Conservation (phyloP, 192 early-diverging fungal genomes). For the Backusella luteola region DNA sequence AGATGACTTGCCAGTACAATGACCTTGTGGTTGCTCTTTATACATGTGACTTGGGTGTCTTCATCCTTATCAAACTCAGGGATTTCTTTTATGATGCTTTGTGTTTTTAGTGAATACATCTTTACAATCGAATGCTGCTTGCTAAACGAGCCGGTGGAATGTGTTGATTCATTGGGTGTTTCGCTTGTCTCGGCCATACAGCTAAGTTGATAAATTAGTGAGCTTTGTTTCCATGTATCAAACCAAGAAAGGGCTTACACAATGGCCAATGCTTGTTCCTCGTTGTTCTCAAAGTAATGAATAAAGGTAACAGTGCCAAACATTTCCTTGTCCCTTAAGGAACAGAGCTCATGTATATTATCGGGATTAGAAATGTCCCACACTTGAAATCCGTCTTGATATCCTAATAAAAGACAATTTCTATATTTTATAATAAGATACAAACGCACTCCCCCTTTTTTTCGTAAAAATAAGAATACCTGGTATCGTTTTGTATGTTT, state of each 20-base stretch:
- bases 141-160: background rate
- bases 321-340: constrained; percentile 48
- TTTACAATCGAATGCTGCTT: constrained; percentile 18
- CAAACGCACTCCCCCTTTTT: background rate
- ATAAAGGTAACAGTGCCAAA: constrained; percentile 48
- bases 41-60: constrained; percentile 35
- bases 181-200: background rate
- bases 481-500: constrained; percentile 1
- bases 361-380: constrained; percentile 70
- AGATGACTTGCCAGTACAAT: constrained; percentile 56
- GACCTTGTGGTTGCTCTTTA: constrained; percentile 55
- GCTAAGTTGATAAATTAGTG: background rate
- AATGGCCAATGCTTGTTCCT: constrained; percentile 27
- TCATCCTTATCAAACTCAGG: constrained; percentile 44
- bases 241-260: constrained; percentile 14
- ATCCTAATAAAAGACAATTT: constrained; percentile 61
- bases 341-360: constrained; percentile 63
- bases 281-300: constrained; percentile 37
- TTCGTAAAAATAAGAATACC: background rate
- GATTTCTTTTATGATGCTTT: constrained; percentile 44
- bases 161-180: background rate
- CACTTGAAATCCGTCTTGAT: constrained; percentile 73
- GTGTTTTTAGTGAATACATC: constrained; percentile 60
- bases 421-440: background rate
- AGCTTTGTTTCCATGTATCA: background rate